phyloP scores from a whole-genome alignment of 768 basidiomycete genomes.

The Auricularia auricula-judae region DNA sequence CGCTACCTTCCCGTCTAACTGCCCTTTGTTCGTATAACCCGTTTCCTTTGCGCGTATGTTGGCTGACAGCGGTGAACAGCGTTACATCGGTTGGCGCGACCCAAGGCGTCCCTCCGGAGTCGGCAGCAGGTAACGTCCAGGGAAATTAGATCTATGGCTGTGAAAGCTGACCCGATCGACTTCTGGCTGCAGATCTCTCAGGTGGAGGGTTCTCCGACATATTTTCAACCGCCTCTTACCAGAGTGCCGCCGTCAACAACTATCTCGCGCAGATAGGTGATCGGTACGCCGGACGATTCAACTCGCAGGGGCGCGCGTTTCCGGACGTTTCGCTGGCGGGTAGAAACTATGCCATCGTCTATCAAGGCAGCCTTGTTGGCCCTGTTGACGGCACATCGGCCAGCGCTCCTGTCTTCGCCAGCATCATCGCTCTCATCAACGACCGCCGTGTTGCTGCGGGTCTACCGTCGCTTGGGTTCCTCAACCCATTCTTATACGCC shows the following conservation, averaged over 20 bases:
- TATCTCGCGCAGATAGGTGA: slow-evolving; percentile 25
- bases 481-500: slow-evolving; percentile 6
- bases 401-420: slow-evolving; percentile 4
- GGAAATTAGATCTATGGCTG: too few species aligned
- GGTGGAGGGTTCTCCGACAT: slow-evolving; percentile 57
- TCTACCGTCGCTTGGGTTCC: slow-evolving; percentile 5
- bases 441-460: slow-evolving; percentile 9
- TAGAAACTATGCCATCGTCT: slow-evolving; percentile 6
- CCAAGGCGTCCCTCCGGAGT: slow-evolving; percentile 17
- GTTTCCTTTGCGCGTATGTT: neutral
- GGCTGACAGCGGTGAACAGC: slow-evolving; percentile 9
- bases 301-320: neutral
- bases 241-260: slow-evolving; percentile 23
- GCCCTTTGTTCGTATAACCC: slow-evolving; percentile 19
- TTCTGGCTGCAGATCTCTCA: slow-evolving; percentile 28
- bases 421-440: slow-evolving; percentile 3
- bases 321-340: slow-evolving; percentile 13
- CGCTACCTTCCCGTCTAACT: slow-evolving; percentile 24
- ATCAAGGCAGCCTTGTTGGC: neutral
- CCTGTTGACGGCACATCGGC: slow-evolving; percentile 7
- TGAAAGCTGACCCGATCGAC: too few species aligned
- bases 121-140: slow-evolving; percentile 7
- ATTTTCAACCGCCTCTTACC: slow-evolving; percentile 25
- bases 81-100: slow-evolving; percentile 27
- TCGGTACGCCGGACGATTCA: slow-evolving; percentile 3